phyloP scores from a whole-genome alignment of 306 rosid species.

The Rosa chinensis region DNA sequence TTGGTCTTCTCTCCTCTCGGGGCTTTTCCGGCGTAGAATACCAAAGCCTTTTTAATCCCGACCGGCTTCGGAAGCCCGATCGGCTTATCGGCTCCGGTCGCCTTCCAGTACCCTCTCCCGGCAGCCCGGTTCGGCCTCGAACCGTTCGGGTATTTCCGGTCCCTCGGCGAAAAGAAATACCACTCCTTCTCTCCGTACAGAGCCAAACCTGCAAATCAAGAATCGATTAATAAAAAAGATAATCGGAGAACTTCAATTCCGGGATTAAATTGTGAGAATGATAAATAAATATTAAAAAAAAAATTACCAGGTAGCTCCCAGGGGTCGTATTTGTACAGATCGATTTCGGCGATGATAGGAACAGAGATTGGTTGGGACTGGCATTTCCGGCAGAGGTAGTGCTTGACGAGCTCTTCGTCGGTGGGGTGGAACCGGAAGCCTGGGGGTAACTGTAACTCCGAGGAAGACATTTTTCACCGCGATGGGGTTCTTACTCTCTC shows the following conservation, averaged over 20 bases:
- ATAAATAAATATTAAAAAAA: too few species aligned
- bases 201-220: conserved; percentile 48
- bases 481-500: not conserved
- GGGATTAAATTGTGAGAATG: not conserved
- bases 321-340: conserved; percentile 80
- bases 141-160: conserved; percentile 92
- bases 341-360: conserved; percentile 87
- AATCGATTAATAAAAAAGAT: not conserved
- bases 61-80: conserved; percentile 80
- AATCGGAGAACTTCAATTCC: too few species aligned
- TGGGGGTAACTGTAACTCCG: conserved; percentile 77
- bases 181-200: conserved; percentile 89
- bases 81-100: conserved; percentile 96
- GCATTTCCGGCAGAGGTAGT: conserved; percentile 86
- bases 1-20: conserved; percentile 90
- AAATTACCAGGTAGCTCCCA: conserved; percentile 86
- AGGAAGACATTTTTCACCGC: conserved; percentile 26
- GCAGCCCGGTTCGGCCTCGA: conserved; percentile 98
- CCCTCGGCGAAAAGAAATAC: conserved; percentile 90
- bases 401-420: conserved; percentile 90
- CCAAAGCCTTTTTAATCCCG: conserved; percentile 94
- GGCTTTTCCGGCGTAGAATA: conserved; percentile 88
- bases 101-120: conserved; percentile 95
- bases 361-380: conserved; percentile 67
- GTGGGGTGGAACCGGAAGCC: conserved; percentile 98